Evolutionary conservation across 352 stramenopile genomes (phyloP).

Genomic region (Globisporangium iwayamae): DNA sequence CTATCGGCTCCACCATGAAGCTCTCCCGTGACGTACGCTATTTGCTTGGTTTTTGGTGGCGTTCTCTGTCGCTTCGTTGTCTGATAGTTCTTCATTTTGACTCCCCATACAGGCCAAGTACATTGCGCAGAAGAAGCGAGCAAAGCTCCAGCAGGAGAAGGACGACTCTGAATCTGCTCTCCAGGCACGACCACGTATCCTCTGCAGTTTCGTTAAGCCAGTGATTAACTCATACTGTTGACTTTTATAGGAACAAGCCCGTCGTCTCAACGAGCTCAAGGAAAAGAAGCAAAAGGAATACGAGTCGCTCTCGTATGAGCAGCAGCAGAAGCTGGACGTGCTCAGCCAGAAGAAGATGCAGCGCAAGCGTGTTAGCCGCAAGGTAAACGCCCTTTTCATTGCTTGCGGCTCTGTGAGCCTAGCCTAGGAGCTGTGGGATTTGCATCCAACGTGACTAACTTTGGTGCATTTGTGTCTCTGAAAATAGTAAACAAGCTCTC

Average conservation of each 20-base stretch:
- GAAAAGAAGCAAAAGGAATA: constrained; percentile 84
- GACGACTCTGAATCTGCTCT: constrained; percentile 27
- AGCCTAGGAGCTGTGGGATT: not conserved
- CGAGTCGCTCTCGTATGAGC: constrained; percentile 71
- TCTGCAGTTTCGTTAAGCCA: not conserved
- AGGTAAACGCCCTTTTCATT: constrained; percentile 28
- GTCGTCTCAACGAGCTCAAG: constrained; percentile 46
- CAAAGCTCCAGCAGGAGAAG: constrained; percentile 58
- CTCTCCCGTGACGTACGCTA: constrained; percentile 61
- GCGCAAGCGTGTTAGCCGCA: constrained; percentile 66
- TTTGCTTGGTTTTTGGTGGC: not conserved
- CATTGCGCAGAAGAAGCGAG: constrained; percentile 66
- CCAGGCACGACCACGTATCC: constrained; percentile 21
- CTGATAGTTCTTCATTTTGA: not conserved
- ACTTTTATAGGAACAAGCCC: constrained; percentile 35
- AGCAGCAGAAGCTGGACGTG: constrained; percentile 74
- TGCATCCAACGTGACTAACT: not conserved
- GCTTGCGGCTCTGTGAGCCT: not conserved
- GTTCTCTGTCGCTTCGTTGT: not conserved
- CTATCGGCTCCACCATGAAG: constrained; percentile 68
- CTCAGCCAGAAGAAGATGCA: constrained; percentile 67
- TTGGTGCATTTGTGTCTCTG: not conserved
- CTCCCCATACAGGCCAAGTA: constrained; percentile 49
- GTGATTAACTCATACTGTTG: not conserved
- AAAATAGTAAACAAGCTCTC: not conserved